Evolutionary conservation across 1,284 basidiomycete genomes (phyloP).

Genomic region (Hemileia vastatrix): DNA sequence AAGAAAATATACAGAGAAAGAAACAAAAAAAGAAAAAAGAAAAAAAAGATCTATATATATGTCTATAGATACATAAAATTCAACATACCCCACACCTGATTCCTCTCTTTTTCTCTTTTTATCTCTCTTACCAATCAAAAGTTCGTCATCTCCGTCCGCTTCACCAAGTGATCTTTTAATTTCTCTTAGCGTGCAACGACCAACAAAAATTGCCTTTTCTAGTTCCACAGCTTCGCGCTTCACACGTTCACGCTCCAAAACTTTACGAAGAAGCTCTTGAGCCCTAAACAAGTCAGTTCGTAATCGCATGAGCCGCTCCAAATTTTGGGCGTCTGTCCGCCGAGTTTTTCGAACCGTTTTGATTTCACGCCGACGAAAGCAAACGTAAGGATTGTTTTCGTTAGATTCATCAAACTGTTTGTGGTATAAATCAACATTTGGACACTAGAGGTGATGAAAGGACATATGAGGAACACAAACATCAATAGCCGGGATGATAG

Average conservation of each 20-base stretch:
- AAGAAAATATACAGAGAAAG: neutral
- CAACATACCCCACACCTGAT: conserved; percentile 28
- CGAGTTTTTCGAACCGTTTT: conserved; percentile 91
- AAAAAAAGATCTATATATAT: conserved; percentile 11
- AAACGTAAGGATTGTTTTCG: conserved; percentile 91
- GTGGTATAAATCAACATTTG: conserved; percentile 17
- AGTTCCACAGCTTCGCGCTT: conserved; percentile 60
- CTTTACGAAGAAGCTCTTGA: conserved; percentile 60
- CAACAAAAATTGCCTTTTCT: conserved; percentile 64
- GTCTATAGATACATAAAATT: conserved; percentile 39
- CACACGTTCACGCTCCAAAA: conserved; percentile 61
- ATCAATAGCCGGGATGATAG: conserved; percentile 69
- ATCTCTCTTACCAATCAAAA: conserved; percentile 60
- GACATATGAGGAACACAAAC: conserved; percentile 49
- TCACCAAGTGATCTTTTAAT: conserved; percentile 61
- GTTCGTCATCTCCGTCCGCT: conserved; percentile 70
- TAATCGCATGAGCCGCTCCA: conserved; percentile 73
- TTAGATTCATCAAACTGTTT: conserved; percentile 79
- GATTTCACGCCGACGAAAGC: conserved; percentile 90
- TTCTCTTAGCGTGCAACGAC: conserved; percentile 63
- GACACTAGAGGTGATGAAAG: conserved; percentile 38
- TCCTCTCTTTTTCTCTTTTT: conserved; percentile 53
- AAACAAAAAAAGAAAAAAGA: neutral
- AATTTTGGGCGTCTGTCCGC: conserved; percentile 73
- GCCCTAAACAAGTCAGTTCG: conserved; percentile 65